Base-by-base conservation (phyloP, 495 filamentous ascomycete genomes). In the Pseudevernia furfuracea region DNA sequence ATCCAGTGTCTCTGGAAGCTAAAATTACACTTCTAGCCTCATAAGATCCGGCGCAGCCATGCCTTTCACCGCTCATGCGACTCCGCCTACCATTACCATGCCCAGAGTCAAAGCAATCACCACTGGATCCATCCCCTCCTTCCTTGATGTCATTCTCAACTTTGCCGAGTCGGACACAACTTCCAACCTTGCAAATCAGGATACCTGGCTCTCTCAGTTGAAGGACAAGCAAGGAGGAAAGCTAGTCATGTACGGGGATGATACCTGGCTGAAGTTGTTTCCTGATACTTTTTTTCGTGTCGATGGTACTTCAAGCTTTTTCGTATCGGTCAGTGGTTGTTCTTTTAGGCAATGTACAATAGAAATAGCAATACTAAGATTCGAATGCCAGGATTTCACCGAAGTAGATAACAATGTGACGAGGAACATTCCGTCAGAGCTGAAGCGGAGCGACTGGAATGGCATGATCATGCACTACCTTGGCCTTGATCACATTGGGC, bases 361-460 rank as follows among this genome's bases (percentile, higher is more conserved):
- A 71, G 48, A 28, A n/a, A 41, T 59, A 64, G 59, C 32, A 69
- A 44, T 58, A 71, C 71, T 77, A 58, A 78, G 44, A 32, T 52
- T 60, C 23, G 14, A 64, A 15, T 46, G 41, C n/a, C 70, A 96
- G 92, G 95, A 99, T 74, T 98, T 97, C 68, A 92, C 89, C 23
- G 94, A 98, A 79, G 94, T 98, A 61, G 94, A 98, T 74, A 87
- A 90, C 70, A 98, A 99, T 77, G 94, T 99, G 70, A 99, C 94
- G 11, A 83, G 94, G 59, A 91, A 99, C 76, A 76, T 97, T 43
- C 79, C 87, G 10, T 76, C 78, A 17, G 93, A 97, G 74, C 81
- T 98, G 63, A 70, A 74, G 43, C 82, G 81, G 36, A 75, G 83
- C 70, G 94, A 98, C 74, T 98, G 94, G 94, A 89, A 92, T 74